Conservation (phyloP, 2,329 filamentous ascomycete species). For the Phialemonium atrogriseum region DNA sequence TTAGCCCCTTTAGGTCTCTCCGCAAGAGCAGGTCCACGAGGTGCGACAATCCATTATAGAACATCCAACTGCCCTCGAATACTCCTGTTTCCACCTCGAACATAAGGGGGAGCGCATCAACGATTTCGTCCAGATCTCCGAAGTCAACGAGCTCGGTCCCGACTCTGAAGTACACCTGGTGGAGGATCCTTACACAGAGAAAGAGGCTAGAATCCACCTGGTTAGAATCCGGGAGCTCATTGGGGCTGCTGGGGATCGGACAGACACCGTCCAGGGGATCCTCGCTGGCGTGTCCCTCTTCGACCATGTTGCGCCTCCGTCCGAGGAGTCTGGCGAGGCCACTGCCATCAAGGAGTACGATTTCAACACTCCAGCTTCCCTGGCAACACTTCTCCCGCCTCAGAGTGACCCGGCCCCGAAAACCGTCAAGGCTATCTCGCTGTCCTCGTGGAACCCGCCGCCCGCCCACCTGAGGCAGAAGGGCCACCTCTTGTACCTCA, state of each 20-base stretch:
- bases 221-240: slow-evolving; percentile 87
- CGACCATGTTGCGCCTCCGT: slow-evolving; percentile 58
- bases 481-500: slow-evolving; percentile 86
- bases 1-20: slow-evolving; percentile 57
- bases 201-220: slow-evolving; percentile 92
- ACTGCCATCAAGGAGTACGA: slow-evolving; percentile 61
- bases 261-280: slow-evolving; percentile 80
- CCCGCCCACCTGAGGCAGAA: slow-evolving; percentile 85
- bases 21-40: slow-evolving; percentile 94
- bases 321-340: slow-evolving; percentile 27
- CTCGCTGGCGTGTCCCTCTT: slow-evolving; percentile 79
- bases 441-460: slow-evolving; percentile 95
- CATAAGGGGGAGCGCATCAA: slow-evolving; percentile 84
- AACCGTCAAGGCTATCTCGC: slow-evolving; percentile 79
- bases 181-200: slow-evolving; percentile 96
- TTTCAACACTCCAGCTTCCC: slow-evolving; percentile 59
- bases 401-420: slow-evolving; percentile 65
- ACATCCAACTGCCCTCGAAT: slow-evolving; percentile 84
- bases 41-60: slow-evolving; percentile 95
- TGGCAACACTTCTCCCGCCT: slow-evolving; percentile 64
- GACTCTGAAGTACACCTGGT: slow-evolving; percentile 75
- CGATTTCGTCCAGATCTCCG: slow-evolving; percentile 86
- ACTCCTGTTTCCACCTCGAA: slow-evolving; percentile 98
- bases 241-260: slow-evolving; percentile 80
- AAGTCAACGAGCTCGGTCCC: slow-evolving; percentile 70